phyloP scores from a whole-genome alignment of 176 grass and related monocot genomes.

The Cenchrus purpureus region DNA sequence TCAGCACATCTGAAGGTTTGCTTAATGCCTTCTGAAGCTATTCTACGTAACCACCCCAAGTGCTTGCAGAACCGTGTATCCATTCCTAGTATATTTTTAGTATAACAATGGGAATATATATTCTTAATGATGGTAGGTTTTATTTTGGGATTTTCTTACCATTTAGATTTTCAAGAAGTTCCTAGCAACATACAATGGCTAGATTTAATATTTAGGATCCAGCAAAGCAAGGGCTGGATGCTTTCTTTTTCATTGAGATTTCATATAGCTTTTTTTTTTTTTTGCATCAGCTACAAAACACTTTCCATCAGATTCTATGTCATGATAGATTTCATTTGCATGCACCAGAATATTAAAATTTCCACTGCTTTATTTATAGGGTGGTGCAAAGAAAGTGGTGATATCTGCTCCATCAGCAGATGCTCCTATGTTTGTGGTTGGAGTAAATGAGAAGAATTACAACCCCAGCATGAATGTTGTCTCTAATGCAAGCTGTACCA shows the following conservation, averaged over 20 bases:
- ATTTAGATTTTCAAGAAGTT: background rate
- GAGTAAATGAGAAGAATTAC: conserved; percentile 90
- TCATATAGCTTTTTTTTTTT: background rate
- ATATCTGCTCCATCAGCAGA: conserved; percentile 96
- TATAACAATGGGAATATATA: background rate
- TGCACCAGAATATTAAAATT: background rate
- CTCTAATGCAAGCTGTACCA: conserved; percentile 97
- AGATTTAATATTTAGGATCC: background rate
- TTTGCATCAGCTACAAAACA: background rate
- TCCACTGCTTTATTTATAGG: conserved; percentile 55
- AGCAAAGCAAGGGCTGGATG: background rate
- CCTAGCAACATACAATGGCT: background rate
- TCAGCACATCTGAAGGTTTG: conserved; percentile 81
- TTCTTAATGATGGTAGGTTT: background rate
- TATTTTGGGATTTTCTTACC: background rate
- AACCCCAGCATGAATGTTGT: conserved; percentile 87
- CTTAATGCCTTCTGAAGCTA: background rate
- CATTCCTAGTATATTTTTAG: background rate
- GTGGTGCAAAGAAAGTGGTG: conserved; percentile 97
- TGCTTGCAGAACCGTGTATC: background rate
- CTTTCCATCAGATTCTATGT: background rate
- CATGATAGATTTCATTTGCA: background rate
- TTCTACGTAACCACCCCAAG: background rate
- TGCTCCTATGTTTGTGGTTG: conserved; percentile 99
- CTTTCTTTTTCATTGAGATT: background rate